A percentile compares a stretch with the other conserved stretches of the same genome.
Conservation (phyloP, 768 basidiomycete genomes). For the Lactarius pseudohatsudake region DNA sequence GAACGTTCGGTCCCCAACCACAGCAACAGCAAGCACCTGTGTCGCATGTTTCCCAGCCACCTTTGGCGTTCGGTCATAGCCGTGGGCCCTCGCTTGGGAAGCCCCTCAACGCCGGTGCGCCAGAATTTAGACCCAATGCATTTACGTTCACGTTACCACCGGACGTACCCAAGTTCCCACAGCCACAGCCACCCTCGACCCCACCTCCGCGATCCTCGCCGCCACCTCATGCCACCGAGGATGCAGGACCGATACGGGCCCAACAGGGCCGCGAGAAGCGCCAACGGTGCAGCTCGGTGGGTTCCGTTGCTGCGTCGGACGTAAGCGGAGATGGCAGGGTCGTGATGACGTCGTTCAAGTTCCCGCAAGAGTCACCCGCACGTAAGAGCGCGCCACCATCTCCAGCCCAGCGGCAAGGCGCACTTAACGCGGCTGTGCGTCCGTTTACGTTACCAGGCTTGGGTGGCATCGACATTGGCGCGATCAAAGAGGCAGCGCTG, state of each 20-base stretch:
- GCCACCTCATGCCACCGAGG: conserved; percentile 27
- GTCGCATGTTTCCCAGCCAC: conserved; percentile 1
- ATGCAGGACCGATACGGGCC: conserved; percentile 37
- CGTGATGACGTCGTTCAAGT: conserved; percentile 70
- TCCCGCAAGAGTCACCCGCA: conserved; percentile 61
- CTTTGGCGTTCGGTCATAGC: conserved; percentile 33
- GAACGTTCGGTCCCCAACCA: conserved; percentile 32
- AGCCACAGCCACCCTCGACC: conserved; percentile 32
- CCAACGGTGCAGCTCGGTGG: conserved; percentile 55
- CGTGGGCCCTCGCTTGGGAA: conserved; percentile 54
- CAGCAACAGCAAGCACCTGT: conserved; percentile 30
- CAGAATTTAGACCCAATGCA: conserved; percentile 74
- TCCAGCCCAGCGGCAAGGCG: conserved; percentile 30
- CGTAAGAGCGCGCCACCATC: conserved; percentile 49
- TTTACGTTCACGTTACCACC: conserved; percentile 78
- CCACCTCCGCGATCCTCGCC: conserved; percentile 41
- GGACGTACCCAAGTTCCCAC: conserved; percentile 60
- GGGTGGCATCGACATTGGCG: conserved; percentile 36
- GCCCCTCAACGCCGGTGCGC: conserved; percentile 75
- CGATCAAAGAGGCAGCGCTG: conserved; percentile 4
- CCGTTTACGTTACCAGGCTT: conserved; percentile 74
- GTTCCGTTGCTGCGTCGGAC: conserved; percentile 38
- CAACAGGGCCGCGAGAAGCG: conserved; percentile 81
- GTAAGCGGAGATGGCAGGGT: conserved; percentile 52
- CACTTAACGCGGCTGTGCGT: conserved; percentile 48